Base-by-base conservation (phyloP, 768 basidiomycete species). In the Russula sp. region DNA sequence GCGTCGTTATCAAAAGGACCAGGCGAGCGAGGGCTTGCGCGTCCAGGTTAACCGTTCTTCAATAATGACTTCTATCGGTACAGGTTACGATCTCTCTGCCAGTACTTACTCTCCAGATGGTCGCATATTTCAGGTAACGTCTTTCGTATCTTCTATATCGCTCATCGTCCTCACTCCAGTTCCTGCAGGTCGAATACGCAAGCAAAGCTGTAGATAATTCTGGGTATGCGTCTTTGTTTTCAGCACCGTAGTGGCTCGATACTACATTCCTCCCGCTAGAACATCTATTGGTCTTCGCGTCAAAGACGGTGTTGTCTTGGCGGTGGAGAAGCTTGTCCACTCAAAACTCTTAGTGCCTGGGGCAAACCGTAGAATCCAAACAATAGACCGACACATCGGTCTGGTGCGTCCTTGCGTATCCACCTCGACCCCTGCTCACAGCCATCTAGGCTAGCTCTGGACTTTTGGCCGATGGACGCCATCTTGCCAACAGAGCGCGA, bases 121-220 rank as follows among this genome's bases (percentile, higher is more conserved):
- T 34, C 87, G 97, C 68, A 94, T 99, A 73, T 99, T 99, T 73
- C 97, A 99, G 84, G 95, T 93, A 35, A 56, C 52, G 9, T 31
- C 6, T 40, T 35, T 55, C 61, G 67, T 61, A 52, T 70, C 10
- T 11, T 20, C 48, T 37, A 42, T 31, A 11, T 45, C 20, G 40
- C 7, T 40, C 54, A 37, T 53, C 34, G n/a, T 47, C n/a, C 34
- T 32, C 31, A 65, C 11, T 57, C 20, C 11, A 14, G 39, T 22
- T 52, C 10, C 37, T 31, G 47, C 68, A 96, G 94, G 89, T 98
- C 74, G 96, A 98, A 78, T 98, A 98, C 71, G 97, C 97, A 59
- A 89, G 87, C 78, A 98, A 99, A 76, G 96, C 97, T 13, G 97
- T 98, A 65, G 97, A 99, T 78, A 96, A 97, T 77, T 93, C 96